Evolutionary conservation across 768 basidiomycete genomes (phyloP), one percentile per base, ranked within the genome.

Genomic region (Xerocomellus intermedius): DNA sequence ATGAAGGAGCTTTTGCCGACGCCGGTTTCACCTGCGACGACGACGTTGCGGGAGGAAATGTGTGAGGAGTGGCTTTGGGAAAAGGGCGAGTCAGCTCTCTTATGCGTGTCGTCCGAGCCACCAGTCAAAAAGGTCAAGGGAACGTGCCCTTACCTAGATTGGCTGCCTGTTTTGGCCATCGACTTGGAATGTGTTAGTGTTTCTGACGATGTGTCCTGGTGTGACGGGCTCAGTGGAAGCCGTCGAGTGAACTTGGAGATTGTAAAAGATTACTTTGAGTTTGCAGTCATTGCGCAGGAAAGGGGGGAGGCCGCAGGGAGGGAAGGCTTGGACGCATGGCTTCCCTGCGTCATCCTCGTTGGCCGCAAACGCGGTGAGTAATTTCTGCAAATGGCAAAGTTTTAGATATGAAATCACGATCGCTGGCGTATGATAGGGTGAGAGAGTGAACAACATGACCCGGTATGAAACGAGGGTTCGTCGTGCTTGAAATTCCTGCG

Each of bases 1-100:
- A 66, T 68, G 13, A 66, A 65, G 9, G 65, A 66, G 39, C 63
- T 64, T 53, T 65, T 65, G 2, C 64, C 64, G 17, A 66, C 65
- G 42, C 65, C 65, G 0, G 65, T 65, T 51, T 66, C 65, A 22
- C 65, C 65, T 13, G 52, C 54, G 48, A 66, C 37, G 50, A 66
- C 54, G 41, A 66, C 48, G 33, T 66, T 68, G 47, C 64, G 63
- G 30, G 57, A 52, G 14, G 48, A 9, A 42, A 59, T 52, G 13
- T 48, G 42, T 2, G 56, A 48, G 19, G 49, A 14, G 38, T 41
- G 14, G 12, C 59, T 61, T 36, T 28, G 21, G 37, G 8, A 24
- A 14, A 16, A 3, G 12, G 8, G 2, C 2, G 28, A 16, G n/a
- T 58, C 30, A 58, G 37, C n/a, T 8, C 5, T 13, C 22, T 28